Conservation (phyloP, 176 grass and related monocot species). For the Oryza rufipogon region DNA sequence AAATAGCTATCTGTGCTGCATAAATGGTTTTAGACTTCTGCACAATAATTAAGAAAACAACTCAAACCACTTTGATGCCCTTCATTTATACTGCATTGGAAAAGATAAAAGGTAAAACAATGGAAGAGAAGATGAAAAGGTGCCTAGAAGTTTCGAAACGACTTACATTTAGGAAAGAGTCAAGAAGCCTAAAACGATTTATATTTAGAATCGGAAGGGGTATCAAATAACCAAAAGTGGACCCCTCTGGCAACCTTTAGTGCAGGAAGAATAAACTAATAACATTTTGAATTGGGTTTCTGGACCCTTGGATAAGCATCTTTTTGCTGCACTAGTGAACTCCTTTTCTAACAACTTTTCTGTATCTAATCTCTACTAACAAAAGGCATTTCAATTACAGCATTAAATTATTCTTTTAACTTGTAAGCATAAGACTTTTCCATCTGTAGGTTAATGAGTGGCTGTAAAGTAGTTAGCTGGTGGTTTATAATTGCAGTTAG, state of each 20-base stretch:
- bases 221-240: not conserved
- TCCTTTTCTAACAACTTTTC: too few relatives aligned
- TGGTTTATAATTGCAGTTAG: slow-evolving; percentile 14
- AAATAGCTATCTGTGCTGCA: not conserved
- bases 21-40: not conserved
- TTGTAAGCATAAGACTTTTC: not conserved
- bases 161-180: too few relatives aligned
- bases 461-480: not conserved
- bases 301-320: not conserved
- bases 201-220: too few relatives aligned
- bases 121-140: not conserved
- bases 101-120: not conserved
- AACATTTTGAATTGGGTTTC: slow-evolving; percentile 9
- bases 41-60: not conserved
- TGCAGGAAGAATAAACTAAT: slow-evolving; percentile 14
- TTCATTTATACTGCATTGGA: not conserved
- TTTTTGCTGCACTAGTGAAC: not conserved
- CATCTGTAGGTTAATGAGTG: not conserved
- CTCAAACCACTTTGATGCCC: not conserved
- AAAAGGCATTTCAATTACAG: not conserved
- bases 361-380: too few relatives aligned
- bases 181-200: too few relatives aligned
- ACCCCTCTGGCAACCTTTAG: not conserved
- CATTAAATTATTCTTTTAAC: slow-evolving; percentile 1
- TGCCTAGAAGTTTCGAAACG: too few relatives aligned